Percentiles rank a stretch among this genome's conserved stretches.
Conservation (phyloP, 139 green algal species). For the Yamagishiella unicocca region DNA sequence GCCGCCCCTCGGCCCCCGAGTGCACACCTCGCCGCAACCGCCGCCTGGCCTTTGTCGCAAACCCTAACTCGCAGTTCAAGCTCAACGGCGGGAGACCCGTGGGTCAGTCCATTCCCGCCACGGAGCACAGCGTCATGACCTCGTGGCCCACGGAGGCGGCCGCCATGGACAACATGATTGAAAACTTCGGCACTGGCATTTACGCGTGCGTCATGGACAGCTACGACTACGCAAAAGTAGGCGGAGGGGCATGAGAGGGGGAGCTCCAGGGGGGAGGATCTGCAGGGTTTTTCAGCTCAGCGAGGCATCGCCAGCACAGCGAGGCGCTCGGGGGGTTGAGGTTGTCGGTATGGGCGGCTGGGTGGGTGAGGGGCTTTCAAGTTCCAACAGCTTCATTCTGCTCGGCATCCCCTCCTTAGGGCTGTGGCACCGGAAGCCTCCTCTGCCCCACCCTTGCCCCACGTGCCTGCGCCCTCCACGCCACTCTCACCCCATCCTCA, state of each 20-base stretch:
- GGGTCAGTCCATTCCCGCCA: constrained; percentile 85
- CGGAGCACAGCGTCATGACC: constrained; percentile 95
- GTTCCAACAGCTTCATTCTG: background rate
- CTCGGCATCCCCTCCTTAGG: background rate
- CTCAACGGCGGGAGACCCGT: constrained; percentile 89
- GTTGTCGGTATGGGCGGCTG: background rate
- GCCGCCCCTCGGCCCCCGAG: too few species aligned
- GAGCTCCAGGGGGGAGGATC: too few species aligned
- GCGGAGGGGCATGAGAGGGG: background rate
- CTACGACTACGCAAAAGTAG: constrained; percentile 85
- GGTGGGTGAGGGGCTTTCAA: background rate
- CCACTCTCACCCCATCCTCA: too few species aligned
- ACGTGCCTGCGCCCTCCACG: background rate
- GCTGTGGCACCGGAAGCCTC: background rate
- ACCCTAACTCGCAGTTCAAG: constrained; percentile 83
- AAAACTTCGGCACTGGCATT: constrained; percentile 82
- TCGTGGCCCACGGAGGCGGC: constrained; percentile 84
- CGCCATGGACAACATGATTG: constrained; percentile 93
- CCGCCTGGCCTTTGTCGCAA: background rate
- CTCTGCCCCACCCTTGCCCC: background rate
- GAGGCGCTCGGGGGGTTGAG: background rate
- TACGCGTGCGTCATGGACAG: constrained; percentile 93
- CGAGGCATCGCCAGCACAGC: too few species aligned
- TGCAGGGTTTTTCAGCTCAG: too few species aligned
- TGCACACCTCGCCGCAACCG: too few species aligned